Conservation (phyloP, 2,329 filamentous ascomycete genomes). For the Cadophora luteo-olivacea region DNA sequence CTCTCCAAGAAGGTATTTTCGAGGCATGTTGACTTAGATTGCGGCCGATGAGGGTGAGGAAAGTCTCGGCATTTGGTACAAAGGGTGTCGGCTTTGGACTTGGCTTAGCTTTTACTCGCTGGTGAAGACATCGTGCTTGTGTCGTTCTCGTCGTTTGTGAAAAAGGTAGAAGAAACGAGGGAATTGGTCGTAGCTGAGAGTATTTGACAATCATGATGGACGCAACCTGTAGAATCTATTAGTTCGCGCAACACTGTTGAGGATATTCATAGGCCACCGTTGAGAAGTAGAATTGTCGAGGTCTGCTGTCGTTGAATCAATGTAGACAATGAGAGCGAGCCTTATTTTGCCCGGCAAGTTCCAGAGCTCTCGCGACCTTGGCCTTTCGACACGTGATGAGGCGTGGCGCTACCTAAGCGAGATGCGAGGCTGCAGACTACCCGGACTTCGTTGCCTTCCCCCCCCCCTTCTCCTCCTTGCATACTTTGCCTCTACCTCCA, state of each 20-base stretch:
- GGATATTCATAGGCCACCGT: not conserved
- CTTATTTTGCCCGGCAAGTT: conserved; percentile 11
- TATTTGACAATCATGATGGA: conserved; percentile 42
- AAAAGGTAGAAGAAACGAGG: conserved; percentile 43
- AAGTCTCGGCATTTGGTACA: conserved; percentile 83
- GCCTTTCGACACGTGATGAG: not conserved
- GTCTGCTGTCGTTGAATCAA: conserved; percentile 27
- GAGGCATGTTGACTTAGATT: conserved; percentile 79
- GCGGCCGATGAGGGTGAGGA: conserved; percentile 90
- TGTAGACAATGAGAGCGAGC: not conserved
- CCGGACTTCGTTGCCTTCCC: not conserved
- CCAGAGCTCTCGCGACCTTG: not conserved
- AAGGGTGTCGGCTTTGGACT: conserved; percentile 80
- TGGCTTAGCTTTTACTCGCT: conserved; percentile 46
- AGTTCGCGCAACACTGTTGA: conserved; percentile 12
- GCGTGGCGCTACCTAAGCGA: conserved; percentile 8
- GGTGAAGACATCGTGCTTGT: conserved; percentile 50
- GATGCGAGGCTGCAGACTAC: no score
- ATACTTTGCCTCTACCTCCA: not conserved
- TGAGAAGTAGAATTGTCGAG: not conserved
- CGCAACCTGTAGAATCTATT: conserved; percentile 18
- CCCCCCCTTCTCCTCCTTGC: not conserved
- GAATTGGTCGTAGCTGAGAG: conserved; percentile 40
- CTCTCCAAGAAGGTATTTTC: conserved; percentile 91
- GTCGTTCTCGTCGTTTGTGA: conserved; percentile 38